Conservation (phyloP, 2,329 filamentous ascomycete species). For the Aulographum hederae region DNA sequence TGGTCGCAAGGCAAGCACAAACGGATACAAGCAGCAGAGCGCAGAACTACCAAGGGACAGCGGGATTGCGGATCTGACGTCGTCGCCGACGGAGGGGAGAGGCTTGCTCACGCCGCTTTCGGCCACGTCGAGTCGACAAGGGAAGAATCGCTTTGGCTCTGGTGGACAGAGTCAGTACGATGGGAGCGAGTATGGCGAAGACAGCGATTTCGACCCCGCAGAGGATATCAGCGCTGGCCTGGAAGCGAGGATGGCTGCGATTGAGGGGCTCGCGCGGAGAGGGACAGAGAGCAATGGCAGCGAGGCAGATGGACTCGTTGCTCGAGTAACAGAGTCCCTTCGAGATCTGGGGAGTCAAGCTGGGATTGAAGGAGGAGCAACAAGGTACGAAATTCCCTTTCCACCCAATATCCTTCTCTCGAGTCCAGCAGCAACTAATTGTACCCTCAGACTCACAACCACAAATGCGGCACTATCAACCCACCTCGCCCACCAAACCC, state of each 20-base stretch:
- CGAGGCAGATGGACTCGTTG: slow-evolving; percentile 46
- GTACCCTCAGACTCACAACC: slow-evolving; percentile 52
- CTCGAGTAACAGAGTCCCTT: slow-evolving; percentile 49
- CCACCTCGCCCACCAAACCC: slow-evolving; percentile 57
- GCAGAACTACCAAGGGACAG: neutral
- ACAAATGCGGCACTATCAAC: slow-evolving; percentile 58
- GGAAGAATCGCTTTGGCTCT: slow-evolving; percentile 16
- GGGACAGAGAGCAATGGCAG: slow-evolving; percentile 49
- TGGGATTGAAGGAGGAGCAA: slow-evolving; percentile 52
- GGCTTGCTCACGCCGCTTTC: neutral
- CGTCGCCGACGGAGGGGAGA: neutral
- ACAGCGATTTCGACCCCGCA: slow-evolving; percentile 46
- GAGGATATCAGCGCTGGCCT: slow-evolving; percentile 49
- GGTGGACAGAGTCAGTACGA: slow-evolving; percentile 38
- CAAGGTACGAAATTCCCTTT: slow-evolving; percentile 32
- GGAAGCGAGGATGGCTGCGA: slow-evolving; percentile 50
- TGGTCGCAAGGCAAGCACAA: neutral
- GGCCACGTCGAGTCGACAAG: slow-evolving; percentile 10
- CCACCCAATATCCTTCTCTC: neutral
- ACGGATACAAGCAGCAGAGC: neutral
- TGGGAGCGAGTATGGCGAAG: slow-evolving; percentile 56
- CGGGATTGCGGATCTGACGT: neutral
- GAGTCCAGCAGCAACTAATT: too few species aligned
- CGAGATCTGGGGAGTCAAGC: slow-evolving; percentile 57
- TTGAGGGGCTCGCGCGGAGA: slow-evolving; percentile 47